Evolutionary conservation across 371 early-diverging fungal genomes (phyloP), one percentile per base, ranked within the genome.

Genomic region (Parasitella parasitica): DNA sequence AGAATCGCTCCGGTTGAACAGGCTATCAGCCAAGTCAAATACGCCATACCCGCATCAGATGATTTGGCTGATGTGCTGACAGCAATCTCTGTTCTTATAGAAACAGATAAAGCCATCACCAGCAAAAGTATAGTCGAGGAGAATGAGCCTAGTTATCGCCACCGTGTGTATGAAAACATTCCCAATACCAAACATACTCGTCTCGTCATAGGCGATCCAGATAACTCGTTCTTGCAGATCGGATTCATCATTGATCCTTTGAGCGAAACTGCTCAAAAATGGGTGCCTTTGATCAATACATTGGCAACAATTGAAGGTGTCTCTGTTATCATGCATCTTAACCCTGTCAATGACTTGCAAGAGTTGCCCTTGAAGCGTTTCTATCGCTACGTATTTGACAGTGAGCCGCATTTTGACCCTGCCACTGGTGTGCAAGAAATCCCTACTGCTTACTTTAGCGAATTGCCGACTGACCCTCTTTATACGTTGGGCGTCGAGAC

Each of bases 401-500:
- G 76, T 6, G 78, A 83, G 34, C 83, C 84, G 6, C 71, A 66
- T 20, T 94, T 94, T 76, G 85, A 91, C 70, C 37, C 67, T 8
- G 48, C 37, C 0, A 63, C 66, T 1, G 85, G 84, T 6, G 62
- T 28, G 0, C 41, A 78, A 6, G 59, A 57, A 7, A 68, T 73
- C 1, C 86, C 91, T 8, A 69, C 72, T 6, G 92, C 89, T 0
- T 78, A 75, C 26, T 95, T 97, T 77, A 67, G 68, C 6, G 82
- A 82, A n/a, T 63, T 96, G 11, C 97, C 98, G 0, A 73, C 71
- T 0, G 84, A 90, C 8, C 82, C 93, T 0, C 78, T 98, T 12
- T 83, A 94, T 46, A 96, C 97, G 0, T 72, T 96, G 9, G 94
- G 92, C 26, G 81, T 94, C 50, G 95, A 97, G 54, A 89, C 85